phyloP scores from a whole-genome alignment of 2,329 filamentous ascomycete species.

The Torrubiella hemipterigena region DNA sequence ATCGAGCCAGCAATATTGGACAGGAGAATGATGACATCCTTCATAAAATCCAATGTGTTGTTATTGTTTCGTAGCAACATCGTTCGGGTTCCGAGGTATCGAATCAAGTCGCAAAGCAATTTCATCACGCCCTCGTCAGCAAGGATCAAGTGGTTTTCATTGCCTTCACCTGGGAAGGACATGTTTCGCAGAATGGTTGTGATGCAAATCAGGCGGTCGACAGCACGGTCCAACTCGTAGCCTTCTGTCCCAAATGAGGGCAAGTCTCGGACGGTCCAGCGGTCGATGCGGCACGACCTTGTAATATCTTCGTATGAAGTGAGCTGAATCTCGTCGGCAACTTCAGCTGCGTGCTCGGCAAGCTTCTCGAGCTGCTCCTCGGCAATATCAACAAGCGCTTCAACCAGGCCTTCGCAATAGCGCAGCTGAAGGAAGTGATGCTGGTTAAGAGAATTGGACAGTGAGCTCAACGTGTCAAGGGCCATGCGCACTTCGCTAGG shows the following conservation, averaged over 20 bases:
- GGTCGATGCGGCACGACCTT: conserved; percentile 65
- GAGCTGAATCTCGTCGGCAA: conserved; percentile 76
- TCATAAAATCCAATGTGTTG: conserved; percentile 94
- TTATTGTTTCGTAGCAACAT: conserved; percentile 70
- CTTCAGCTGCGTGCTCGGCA: conserved; percentile 72
- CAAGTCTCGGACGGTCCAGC: conserved; percentile 58
- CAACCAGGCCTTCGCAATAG: conserved; percentile 77
- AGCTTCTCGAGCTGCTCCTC: conserved; percentile 78
- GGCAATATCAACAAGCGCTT: conserved; percentile 79
- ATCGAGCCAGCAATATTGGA: conserved; percentile 79
- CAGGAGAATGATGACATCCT: conserved; percentile 78
- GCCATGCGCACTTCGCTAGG: conserved; percentile 82
- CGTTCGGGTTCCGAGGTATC: conserved; percentile 78
- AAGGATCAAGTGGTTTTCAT: conserved; percentile 59
- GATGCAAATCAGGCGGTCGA: conserved; percentile 78
- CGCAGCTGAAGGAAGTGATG: conserved; percentile 56
- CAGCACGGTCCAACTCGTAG: conserved; percentile 76
- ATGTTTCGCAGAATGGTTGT: conserved; percentile 88
- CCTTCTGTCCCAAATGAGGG: conserved; percentile 62
- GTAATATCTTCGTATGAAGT: conserved; percentile 80
- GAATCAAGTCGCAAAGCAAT: conserved; percentile 71
- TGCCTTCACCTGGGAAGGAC: conserved; percentile 57
- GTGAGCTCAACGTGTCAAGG: conserved; percentile 66
- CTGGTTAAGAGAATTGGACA: conserved; percentile 50
- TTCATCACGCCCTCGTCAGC: conserved; percentile 69